Conservation (phyloP, 73 alveolate species). For the Durusdinium trenchii region DNA sequence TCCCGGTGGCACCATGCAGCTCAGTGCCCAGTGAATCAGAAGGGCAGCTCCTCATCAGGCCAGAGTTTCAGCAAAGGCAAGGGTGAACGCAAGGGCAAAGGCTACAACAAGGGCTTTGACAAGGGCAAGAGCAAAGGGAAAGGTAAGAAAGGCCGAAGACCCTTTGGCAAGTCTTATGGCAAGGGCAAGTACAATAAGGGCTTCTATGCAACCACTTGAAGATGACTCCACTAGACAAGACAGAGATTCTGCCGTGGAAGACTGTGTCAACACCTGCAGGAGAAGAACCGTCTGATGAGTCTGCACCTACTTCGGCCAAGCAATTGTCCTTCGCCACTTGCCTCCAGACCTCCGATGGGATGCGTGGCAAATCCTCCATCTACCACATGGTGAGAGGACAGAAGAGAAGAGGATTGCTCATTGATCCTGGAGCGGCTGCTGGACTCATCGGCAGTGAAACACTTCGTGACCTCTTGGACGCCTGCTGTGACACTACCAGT, state of each 20-base stretch:
- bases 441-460: neutral
- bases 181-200: no score
- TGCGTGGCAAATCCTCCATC: neutral
- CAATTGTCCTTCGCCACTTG: neutral
- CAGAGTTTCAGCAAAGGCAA: neutral
- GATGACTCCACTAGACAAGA: no score
- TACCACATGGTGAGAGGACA: neutral
- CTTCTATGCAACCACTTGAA: no score
- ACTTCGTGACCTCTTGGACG: neutral
- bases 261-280: no score
- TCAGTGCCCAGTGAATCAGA: neutral
- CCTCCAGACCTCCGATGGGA: neutral
- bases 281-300: no score
- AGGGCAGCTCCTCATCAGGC: neutral
- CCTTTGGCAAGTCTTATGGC: no score
- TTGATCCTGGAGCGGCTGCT: neutral
- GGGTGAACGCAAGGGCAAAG: no score
- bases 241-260: no score
- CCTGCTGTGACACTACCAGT: neutral
- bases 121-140: neutral
- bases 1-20: neutral
- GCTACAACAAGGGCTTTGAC: neutral
- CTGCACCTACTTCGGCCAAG: neutral
- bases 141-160: no score
- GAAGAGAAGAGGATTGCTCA: neutral